Base-by-base conservation (phyloP, 768 basidiomycete species). In the Termitomyces sp. region DNA sequence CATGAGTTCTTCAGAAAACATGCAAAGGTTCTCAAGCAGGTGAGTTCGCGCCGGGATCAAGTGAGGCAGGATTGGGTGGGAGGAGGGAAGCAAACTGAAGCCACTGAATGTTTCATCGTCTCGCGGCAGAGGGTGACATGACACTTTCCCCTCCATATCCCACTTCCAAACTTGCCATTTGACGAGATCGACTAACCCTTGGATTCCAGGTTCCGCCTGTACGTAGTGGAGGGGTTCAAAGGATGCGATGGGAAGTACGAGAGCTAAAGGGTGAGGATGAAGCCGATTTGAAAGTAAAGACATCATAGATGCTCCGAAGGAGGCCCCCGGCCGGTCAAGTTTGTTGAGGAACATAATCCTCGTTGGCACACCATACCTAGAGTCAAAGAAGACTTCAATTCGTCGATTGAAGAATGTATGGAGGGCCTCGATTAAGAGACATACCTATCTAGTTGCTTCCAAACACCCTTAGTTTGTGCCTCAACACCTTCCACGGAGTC, bases 401-500 rank as follows among this genome's bases (percentile, higher is more conserved):
- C 52, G 39, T 14, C 23, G 9, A 47, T 41, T 42, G 39, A 59
- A 56, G 46, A 16, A 7, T 35, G 51, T 43, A 59, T 35, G 51
- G 14, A 11, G 43, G 21, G 43, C 50, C 68, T 74, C 66, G 76
- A 69, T 70, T 75, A 47, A 57, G 61, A 49, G 32, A 71, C 70
- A 64, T 67, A 93, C 93, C 89, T 83, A 69, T 93, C 86, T 62
- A 94, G 70, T 68, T 95, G 92, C 53, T 73, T 75, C 93, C 93
- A 94, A 44, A 95, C 93, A 41, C 89, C 90, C 68, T 84, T 87
- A 0, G 93, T 95, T 67, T 95, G 92, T 11, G 90, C 84, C 69
- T 94, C 92, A 5, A 94, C 92, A 7, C 92, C 92, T 71, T 94
- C 92, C 0, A 95, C 92, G 0, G 91, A 89, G 70, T 95, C 92